Conservation (phyloP, 805 yeast species). For the Ogataea haglerorum region DNA sequence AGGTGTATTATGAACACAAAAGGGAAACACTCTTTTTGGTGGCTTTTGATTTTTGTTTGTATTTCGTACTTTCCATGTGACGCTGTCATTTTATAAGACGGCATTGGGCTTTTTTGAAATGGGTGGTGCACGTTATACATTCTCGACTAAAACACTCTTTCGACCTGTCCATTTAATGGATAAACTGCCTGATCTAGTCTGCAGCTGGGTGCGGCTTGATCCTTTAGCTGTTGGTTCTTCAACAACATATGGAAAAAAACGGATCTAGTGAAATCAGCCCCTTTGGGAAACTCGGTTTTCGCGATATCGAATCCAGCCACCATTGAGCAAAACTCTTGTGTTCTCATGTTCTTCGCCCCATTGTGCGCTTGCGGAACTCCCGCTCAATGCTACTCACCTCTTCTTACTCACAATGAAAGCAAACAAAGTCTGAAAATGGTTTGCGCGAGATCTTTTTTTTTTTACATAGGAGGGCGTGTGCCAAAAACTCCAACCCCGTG, state of each 20-base stretch:
- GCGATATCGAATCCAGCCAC: background rate
- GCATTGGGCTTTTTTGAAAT: constrained; percentile 5
- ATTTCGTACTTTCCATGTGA: constrained; percentile 10
- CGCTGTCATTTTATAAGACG: constrained; percentile 11
- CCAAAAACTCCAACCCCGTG: background rate
- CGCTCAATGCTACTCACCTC: constrained; percentile 2
- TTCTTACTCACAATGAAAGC: background rate
- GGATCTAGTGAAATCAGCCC: background rate
- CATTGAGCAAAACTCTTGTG: background rate
- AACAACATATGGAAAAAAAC: background rate
- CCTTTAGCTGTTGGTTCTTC: too few relatives aligned
- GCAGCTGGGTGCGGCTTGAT: background rate
- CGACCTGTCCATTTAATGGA: background rate
- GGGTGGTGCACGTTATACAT: constrained; percentile 7
- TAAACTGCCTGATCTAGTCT: background rate
- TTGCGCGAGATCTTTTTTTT: constrained; percentile 12
- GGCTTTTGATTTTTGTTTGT: constrained; percentile 14
- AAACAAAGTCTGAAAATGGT: constrained; percentile 8
- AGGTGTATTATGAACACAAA: constrained; percentile 1
- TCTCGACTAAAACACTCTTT: background rate
- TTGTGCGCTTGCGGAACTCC: too few relatives aligned
- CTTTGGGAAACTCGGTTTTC: background rate
- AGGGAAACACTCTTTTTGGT: constrained; percentile 6
- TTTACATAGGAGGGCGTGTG: constrained; percentile 5
- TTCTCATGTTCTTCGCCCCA: background rate